phyloP scores from a whole-genome alignment of 1,284 basidiomycete genomes.

The Meira nashicola region DNA sequence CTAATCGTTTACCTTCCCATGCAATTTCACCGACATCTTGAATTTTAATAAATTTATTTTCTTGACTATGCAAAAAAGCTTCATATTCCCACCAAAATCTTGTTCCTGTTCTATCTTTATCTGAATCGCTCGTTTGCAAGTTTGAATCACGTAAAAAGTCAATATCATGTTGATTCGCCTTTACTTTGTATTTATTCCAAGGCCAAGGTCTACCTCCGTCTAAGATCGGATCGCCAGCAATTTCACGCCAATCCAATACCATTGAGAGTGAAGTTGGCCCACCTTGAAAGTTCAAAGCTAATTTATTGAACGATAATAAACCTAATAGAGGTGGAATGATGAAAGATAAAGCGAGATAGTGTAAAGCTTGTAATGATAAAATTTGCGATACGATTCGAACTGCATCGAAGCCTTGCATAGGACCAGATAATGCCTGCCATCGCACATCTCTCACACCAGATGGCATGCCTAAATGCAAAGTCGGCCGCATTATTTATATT shows the following conservation, averaged over 20 bases:
- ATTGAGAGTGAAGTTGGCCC: slow-evolving; percentile 79
- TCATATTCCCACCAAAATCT: neutral
- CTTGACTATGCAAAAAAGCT: neutral
- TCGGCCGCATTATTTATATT: neutral
- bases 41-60: neutral
- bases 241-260: slow-evolving; percentile 95
- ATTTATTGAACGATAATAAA: neutral
- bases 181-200: neutral
- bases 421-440: slow-evolving; percentile 1
- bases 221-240: slow-evolving; percentile 68
- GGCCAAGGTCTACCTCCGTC: slow-evolving; percentile 6
- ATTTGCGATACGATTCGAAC: slow-evolving; percentile 56
- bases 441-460: slow-evolving; percentile 1
- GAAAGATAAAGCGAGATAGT: slow-evolving; percentile 80
- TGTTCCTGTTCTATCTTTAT: neutral
- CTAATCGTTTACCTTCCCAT: slow-evolving; percentile 1
- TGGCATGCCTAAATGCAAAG: slow-evolving; percentile 1
- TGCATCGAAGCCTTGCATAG: slow-evolving; percentile 27
- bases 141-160: neutral
- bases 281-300: slow-evolving; percentile 73
- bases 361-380: slow-evolving; percentile 80
- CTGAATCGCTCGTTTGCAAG: neutral
- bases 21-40: neutral
- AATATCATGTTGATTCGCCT: neutral
- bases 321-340: slow-evolving; percentile 52